phyloP scores from a whole-genome alignment of 257 asterid genomes.

The Haberlea rhodopensis region DNA sequence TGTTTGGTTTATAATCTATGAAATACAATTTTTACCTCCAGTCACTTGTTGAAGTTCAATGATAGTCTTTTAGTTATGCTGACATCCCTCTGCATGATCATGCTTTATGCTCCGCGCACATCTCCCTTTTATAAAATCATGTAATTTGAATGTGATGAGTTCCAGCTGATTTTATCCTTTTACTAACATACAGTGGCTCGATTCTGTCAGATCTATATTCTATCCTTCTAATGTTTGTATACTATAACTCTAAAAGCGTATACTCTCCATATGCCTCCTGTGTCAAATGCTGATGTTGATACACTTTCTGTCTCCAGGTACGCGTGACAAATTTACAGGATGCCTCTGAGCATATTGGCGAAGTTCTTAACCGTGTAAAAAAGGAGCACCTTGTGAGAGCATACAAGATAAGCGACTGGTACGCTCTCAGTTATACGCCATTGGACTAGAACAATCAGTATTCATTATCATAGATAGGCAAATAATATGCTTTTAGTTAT shows the following conservation, averaged over 20 bases:
- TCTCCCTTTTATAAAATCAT: not conserved
- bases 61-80: too few relatives aligned
- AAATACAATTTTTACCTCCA: not conserved
- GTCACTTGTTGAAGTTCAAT: not conserved
- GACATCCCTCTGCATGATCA: not conserved
- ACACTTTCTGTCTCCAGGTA: conserved; percentile 44
- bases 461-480: too few relatives aligned
- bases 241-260: not conserved
- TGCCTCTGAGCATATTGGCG: conserved; percentile 96
- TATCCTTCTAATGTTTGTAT: not conserved
- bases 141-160: not conserved
- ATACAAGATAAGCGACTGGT: conserved; percentile 79
- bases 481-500: too few relatives aligned
- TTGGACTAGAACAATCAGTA: not conserved
- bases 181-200: not conserved
- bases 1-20: not conserved
- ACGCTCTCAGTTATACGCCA: conserved; percentile 19
- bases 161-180: not conserved
- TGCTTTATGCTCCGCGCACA: not conserved
- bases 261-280: not conserved
- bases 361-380: conserved; percentile 86
- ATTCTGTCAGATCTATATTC: not conserved
- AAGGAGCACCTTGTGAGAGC: conserved; percentile 81
- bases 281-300: not conserved
- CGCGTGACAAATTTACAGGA: conserved; percentile 89